Percentiles rank a stretch among this genome's conserved stretches.
Conservation (phyloP, 192 early-diverging fungal genomes). For the Entophlyctis helioformis region DNA sequence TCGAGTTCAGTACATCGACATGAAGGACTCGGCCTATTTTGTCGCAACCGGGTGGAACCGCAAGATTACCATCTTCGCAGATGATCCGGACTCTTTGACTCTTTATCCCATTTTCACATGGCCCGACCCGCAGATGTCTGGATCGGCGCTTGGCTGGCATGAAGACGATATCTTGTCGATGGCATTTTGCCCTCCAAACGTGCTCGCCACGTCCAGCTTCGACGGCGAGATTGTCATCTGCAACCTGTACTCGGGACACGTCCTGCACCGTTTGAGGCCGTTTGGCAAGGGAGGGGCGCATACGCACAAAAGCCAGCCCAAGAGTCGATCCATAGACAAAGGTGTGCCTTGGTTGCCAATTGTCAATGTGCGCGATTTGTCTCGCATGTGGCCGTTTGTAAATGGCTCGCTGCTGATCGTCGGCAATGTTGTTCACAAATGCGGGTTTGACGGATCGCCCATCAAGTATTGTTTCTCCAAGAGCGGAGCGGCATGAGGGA, state of each 20-base stretch:
- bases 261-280: slow-evolving; percentile 19
- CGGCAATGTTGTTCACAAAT: not conserved
- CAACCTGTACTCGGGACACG: slow-evolving; percentile 24
- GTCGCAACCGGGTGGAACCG: slow-evolving; percentile 41
- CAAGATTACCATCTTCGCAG: slow-evolving; percentile 32
- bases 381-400: not conserved
- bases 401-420: not conserved
- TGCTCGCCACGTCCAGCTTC: slow-evolving; percentile 27
- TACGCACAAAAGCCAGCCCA: slow-evolving; percentile 2
- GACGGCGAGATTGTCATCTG: slow-evolving; percentile 36
- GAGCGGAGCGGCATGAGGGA: slow-evolving; percentile 2
- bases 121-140: slow-evolving; percentile 16
- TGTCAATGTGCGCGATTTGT: not conserved
- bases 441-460: too few relatives aligned
- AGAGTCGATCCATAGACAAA: slow-evolving; percentile 29
- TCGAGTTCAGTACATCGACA: slow-evolving; percentile 25
- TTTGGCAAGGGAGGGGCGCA: slow-evolving; percentile 7
- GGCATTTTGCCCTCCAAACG: slow-evolving; percentile 29
- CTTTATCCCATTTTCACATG: slow-evolving; percentile 14
- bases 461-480: slow-evolving; percentile 27
- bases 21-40: slow-evolving; percentile 27
- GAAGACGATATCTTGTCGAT: slow-evolving; percentile 37
- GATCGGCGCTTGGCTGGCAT: slow-evolving; percentile 20
- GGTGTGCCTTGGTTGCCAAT: slow-evolving; percentile 4
- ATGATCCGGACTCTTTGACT: slow-evolving; percentile 13